Evolutionary conservation across 2,329 filamentous ascomycete species (phyloP).

Genomic region (Diaporthe sp.): DNA sequence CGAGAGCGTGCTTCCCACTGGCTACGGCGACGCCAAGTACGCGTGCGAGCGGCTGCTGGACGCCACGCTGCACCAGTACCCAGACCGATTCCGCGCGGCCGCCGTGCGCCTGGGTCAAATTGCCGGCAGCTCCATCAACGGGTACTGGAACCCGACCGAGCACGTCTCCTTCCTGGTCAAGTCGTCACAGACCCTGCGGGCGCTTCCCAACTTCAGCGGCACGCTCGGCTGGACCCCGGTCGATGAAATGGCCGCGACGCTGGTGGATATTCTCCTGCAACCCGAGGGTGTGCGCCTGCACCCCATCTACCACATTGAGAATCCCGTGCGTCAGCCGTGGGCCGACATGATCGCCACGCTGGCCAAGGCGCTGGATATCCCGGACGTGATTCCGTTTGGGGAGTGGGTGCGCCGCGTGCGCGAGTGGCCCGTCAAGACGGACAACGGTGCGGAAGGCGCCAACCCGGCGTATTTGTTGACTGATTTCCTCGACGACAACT

Average conservation of each 20-base stretch:
- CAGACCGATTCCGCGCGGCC: constrained; percentile 57
- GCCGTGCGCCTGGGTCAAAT: constrained; percentile 66
- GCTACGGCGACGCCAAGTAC: constrained; percentile 68
- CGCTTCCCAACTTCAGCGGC: constrained; percentile 57
- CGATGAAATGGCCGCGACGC: constrained; percentile 50
- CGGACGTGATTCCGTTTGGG: constrained; percentile 45
- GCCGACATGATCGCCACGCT: neutral
- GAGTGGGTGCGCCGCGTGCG: constrained; percentile 50
- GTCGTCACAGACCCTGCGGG: constrained; percentile 60
- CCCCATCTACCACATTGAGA: constrained; percentile 41
- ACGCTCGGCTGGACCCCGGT: constrained; percentile 62
- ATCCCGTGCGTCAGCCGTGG: constrained; percentile 36
- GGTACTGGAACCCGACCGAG: constrained; percentile 69
- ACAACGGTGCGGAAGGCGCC: constrained; percentile 37
- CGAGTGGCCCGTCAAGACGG: constrained; percentile 37
- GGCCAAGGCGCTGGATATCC: constrained; percentile 43
- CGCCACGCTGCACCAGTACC: constrained; percentile 59
- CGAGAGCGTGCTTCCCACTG: constrained; percentile 57
- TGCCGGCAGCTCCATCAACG: constrained; percentile 62
- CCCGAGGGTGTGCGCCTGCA: neutral
- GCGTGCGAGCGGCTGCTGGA: constrained; percentile 65
- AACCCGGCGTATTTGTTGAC: constrained; percentile 47
- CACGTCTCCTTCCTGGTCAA: constrained; percentile 65
- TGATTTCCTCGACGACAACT: constrained; percentile 51
- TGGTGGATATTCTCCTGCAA: constrained; percentile 47